Evolutionary conservation across 2,329 filamentous ascomycete genomes (phyloP), one percentile per base, ranked within the genome.

Genomic region (Beauveria pseudobassiana): DNA sequence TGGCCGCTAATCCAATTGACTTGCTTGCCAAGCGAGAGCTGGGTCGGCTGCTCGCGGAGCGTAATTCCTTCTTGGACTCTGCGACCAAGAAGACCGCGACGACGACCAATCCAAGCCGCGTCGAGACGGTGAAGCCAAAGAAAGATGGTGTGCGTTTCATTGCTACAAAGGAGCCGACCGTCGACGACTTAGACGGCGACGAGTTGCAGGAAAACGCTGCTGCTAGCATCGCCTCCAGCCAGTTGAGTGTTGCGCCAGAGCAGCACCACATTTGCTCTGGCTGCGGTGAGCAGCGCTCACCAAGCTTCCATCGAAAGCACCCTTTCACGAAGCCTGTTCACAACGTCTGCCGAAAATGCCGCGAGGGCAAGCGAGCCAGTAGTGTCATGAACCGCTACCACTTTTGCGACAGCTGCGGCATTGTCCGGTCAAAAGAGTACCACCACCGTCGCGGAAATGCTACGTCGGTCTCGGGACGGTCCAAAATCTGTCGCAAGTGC

Each of bases 331-430:
- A 65, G 14, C 64, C 67, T 4, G 65, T 71, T 24, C 63, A 70
- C 48, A 77, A 75, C 52, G 70, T 75, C 40, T 77, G 75, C 53
- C 66, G 69, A 45, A 63, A 65, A 6, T 77, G 76, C 61, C 71
- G 72, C 43, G 66, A 71, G 45, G 62, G 62, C n/a, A 65, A 59
- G 22, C 64, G 70, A 8, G 59, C 65, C 3, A 63, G 66, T 28
- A 68, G 67, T 1, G 53, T 69, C 38, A 63, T 67, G 10, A 64
- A 68, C 9, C 34, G 56, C 1, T 67, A 70, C 43, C 77, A 78
- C 59, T 74, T 80, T 22, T 82, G 80, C 67, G 76, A 71, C 46
- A 67, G 72, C 28, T 80, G 78, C 61, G 74, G 75, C 24, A 71
- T 70, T 24, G 67, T 74, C 6, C 72, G 78, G 49, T 80, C 78